Evolutionary conservation across 768 basidiomycete genomes (phyloP).

Genomic region (Coprinellus micaceus): DNA sequence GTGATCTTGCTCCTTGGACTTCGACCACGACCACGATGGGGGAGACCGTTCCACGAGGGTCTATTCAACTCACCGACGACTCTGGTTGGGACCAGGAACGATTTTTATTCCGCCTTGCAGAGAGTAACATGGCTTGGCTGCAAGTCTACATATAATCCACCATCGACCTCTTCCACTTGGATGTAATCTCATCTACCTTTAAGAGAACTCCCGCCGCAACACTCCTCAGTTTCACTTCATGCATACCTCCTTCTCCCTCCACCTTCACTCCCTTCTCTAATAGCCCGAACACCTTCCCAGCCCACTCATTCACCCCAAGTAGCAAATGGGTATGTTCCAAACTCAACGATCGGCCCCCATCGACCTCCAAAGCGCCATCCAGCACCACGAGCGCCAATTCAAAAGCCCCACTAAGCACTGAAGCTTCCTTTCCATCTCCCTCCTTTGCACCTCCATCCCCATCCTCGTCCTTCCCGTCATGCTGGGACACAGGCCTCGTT

Average conservation of each 20-base stretch:
- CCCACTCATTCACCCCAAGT: conserved; percentile 80
- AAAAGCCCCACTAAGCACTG: conserved; percentile 69
- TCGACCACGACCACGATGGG: not conserved
- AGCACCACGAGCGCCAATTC: conserved; percentile 76
- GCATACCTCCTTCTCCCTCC: conserved; percentile 61
- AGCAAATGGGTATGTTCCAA: conserved; percentile 73
- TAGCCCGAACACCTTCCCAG: conserved; percentile 54
- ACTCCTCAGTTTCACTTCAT: conserved; percentile 59
- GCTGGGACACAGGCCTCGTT: conserved; percentile 52
- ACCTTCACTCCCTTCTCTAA: conserved; percentile 64
- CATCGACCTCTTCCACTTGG: conserved; percentile 27
- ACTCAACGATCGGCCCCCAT: conserved; percentile 70
- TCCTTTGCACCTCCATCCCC: too few species aligned
- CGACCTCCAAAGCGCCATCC: conserved; percentile 70
- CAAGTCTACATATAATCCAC: conserved; percentile 18
- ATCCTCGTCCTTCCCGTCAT: conserved; percentile 35
- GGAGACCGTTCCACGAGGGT: too few species aligned
- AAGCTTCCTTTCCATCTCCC: conserved; percentile 55
- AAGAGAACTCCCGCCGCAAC: conserved; percentile 79
- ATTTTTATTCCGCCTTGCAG: too few species aligned
- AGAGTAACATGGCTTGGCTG: too few species aligned
- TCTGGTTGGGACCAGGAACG: too few species aligned
- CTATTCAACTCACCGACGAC: too few species aligned
- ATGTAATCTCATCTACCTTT: conserved; percentile 55
- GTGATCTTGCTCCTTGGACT: not conserved